A percentile compares a stretch with the other conserved stretches of the same genome.
phyloP scores from a whole-genome alignment of 495 filamentous ascomycete genomes.

The Penicillium manginii region DNA sequence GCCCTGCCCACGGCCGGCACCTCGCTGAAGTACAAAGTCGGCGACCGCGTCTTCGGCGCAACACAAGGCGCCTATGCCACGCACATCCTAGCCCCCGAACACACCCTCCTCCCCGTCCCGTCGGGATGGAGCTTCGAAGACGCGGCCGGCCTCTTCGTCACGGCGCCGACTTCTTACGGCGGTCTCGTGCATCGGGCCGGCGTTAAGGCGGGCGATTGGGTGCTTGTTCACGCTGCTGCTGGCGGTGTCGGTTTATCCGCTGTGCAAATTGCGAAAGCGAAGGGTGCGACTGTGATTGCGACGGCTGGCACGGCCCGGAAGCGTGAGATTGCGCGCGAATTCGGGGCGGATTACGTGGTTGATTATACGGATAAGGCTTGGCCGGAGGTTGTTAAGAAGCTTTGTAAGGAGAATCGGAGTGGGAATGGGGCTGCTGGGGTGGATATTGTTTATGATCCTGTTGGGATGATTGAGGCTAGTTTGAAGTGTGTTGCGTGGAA shows the following conservation, averaged over 20 bases:
- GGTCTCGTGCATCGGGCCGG: conserved; percentile 77
- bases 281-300: conserved; percentile 86
- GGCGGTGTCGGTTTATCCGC: conserved; percentile 91
- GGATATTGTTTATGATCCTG: conserved; percentile 90
- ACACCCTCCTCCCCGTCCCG: conserved; percentile 71
- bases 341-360: conserved; percentile 82
- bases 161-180: conserved; percentile 87
- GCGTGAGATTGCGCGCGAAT: conserved; percentile 73
- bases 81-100: conserved; percentile 67
- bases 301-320: conserved; percentile 81
- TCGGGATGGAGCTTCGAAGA: conserved; percentile 80
- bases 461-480: conserved; percentile 80
- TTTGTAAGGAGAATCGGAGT: conserved; percentile 55
- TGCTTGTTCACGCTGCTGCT: conserved; percentile 90
- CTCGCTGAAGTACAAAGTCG: conserved; percentile 63
- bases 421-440: conserved; percentile 70
- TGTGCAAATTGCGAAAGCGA: conserved; percentile 91
- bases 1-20: conserved; percentile 63
- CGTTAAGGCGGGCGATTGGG: conserved; percentile 78
- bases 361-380: conserved; percentile 74
- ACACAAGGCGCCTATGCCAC: conserved; percentile 87
- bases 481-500: conserved; percentile 93
- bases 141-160: conserved; percentile 88
- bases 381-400: conserved; percentile 76
- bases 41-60: conserved; percentile 85